phyloP scores from a whole-genome alignment of 768 basidiomycete genomes.

The Hypholoma sublateritium region DNA sequence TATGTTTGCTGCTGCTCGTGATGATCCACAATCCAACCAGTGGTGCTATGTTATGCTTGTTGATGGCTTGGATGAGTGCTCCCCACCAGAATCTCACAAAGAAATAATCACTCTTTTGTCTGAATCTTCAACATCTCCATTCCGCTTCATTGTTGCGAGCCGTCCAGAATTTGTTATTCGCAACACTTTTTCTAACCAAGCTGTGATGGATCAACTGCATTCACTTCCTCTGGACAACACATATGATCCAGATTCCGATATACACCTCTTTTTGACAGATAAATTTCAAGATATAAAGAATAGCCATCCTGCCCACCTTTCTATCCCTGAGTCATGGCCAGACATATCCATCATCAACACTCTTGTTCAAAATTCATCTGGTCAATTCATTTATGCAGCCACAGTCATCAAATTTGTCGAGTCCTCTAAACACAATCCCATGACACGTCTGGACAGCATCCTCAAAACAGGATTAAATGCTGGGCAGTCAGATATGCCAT shows the following conservation, averaged over 20 bases:
- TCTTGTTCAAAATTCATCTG: not conserved
- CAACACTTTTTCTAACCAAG: not conserved
- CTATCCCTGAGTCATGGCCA: not conserved
- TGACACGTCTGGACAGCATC: not conserved
- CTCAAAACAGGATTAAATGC: not conserved
- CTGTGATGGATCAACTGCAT: not conserved
- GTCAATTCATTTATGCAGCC: constrained; percentile 5
- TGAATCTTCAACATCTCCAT: not conserved
- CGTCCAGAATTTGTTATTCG: constrained; percentile 9
- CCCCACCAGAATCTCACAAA: constrained; percentile 1
- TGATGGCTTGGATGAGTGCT: constrained; percentile 22
- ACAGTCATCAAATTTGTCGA: not conserved
- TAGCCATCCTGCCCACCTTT: not conserved
- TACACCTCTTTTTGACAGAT: not conserved
- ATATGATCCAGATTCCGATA: constrained; percentile 6
- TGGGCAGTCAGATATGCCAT: not conserved
- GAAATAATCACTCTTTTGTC: constrained; percentile 3
- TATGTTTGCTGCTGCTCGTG: not conserved
- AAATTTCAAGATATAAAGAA: not conserved
- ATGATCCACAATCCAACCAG: not conserved
- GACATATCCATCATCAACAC: not conserved
- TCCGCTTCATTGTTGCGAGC: constrained; percentile 9
- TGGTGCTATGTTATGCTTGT: constrained; percentile 7
- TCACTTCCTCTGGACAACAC: constrained; percentile 3
- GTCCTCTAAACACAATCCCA: not conserved